These are phyloP conservation scores for Candida nonsorbophila DNA, from an alignment of 805 yeast species.

Conservation along the genomic window DNA sequence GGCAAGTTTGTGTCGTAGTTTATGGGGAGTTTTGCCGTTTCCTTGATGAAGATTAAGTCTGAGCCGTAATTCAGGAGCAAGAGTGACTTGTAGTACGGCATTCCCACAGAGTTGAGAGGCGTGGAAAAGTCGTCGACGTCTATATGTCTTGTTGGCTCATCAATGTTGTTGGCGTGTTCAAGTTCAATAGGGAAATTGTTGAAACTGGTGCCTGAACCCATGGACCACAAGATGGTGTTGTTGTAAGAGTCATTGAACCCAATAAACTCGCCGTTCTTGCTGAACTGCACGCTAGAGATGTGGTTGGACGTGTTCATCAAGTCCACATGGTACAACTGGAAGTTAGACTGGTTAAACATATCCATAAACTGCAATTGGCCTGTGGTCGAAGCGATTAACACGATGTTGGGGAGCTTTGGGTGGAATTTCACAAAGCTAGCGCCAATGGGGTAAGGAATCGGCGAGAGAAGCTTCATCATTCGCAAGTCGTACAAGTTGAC, in stretches of 20 bases:
- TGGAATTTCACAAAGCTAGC: conserved; percentile 81
- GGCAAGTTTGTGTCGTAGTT: conserved; percentile 13
- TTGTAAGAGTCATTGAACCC: conserved; percentile 64
- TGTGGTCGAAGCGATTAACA: conserved; percentile 63
- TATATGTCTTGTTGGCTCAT: conserved; percentile 46
- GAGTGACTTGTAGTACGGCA: conserved; percentile 79
- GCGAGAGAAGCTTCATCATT: conserved; percentile 64
- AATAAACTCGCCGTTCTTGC: conserved; percentile 72
- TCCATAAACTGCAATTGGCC: conserved; percentile 89
- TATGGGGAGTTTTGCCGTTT: conserved; percentile 54
- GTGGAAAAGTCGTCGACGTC: conserved; percentile 39
- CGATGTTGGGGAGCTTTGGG: conserved; percentile 77
- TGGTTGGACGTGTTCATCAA: conserved; percentile 22
- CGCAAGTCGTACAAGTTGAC: conserved; percentile 79
- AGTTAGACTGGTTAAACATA: conserved; percentile 68
- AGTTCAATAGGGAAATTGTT: conserved; percentile 34
- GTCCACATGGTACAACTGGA: conserved; percentile 63
- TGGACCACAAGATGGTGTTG: conserved; percentile 65
- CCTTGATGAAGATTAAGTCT: conserved; percentile 53
- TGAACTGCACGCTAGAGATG: conserved; percentile 48
- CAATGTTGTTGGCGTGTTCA: conserved; percentile 14
- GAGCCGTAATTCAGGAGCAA: conserved; percentile 79
- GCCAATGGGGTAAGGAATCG: conserved; percentile 85
- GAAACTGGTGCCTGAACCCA: conserved; percentile 26
- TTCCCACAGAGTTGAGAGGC: conserved; percentile 70